Percentiles rank a stretch among this genome's conserved stretches.
Conservation (phyloP, 768 basidiomycete genomes). For the Agaricus subrufescens region DNA sequence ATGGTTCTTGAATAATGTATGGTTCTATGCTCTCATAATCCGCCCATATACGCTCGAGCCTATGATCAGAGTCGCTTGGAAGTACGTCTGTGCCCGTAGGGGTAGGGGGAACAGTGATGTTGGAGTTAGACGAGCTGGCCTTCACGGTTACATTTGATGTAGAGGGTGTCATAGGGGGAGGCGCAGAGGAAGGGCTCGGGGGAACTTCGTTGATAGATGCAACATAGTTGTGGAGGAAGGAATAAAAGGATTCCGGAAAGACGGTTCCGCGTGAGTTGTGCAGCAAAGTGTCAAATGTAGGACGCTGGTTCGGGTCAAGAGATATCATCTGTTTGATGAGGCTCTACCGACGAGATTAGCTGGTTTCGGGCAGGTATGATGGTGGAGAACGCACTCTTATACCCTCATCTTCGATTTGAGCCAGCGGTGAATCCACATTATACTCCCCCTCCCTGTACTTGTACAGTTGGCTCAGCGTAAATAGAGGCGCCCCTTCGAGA, state of each 20-base stretch:
- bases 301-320: constrained; percentile 70
- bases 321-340: constrained; percentile 90
- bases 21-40: constrained; percentile 84
- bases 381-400: constrained; percentile 59
- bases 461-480: constrained; percentile 92
- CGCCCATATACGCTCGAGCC: constrained; percentile 79
- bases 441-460: constrained; percentile 88
- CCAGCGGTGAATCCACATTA: constrained; percentile 66
- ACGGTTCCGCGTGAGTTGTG: constrained; percentile 71
- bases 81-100: background rate
- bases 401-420: constrained; percentile 72
- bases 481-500: constrained; percentile 88
- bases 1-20: constrained; percentile 47
- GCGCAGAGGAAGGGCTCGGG: constrained; percentile 37
- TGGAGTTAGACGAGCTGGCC: constrained; percentile 25
- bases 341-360: constrained; percentile 43
- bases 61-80: constrained; percentile 68
- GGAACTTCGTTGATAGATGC: constrained; percentile 72
- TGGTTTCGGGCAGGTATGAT: constrained; percentile 2
- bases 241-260: constrained; percentile 92
- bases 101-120: constrained; percentile 26
- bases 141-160: constrained; percentile 26
- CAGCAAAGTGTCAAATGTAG: constrained; percentile 77
- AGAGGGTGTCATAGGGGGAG: constrained; percentile 29
- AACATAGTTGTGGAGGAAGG: constrained; percentile 89